phyloP scores from a whole-genome alignment of 2,329 filamentous ascomycete genomes.

The Bipolaris oryzae region DNA sequence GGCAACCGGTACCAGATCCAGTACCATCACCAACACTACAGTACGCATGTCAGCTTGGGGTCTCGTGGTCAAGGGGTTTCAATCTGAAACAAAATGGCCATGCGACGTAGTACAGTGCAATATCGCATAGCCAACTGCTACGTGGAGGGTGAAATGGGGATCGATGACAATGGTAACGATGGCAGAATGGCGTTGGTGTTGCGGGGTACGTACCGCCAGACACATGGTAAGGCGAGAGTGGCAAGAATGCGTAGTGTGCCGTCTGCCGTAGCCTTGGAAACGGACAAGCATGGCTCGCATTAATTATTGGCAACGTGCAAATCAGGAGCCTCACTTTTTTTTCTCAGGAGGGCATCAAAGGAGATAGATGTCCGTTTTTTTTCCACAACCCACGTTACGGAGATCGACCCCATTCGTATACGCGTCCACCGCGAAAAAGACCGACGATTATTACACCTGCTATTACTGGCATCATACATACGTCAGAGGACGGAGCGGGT shows the following conservation, averaged over 20 bases:
- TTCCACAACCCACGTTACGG: neutral
- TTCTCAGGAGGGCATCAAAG: neutral
- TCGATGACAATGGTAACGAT: neutral
- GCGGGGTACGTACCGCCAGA: slow-evolving; percentile 4
- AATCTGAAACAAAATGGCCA: neutral
- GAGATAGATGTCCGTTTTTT: neutral
- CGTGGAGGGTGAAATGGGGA: neutral
- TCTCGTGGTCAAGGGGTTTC: neutral
- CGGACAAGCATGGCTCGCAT: neutral
- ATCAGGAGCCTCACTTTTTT: slow-evolving; percentile 10
- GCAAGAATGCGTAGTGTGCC: neutral
- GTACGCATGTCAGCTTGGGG: neutral
- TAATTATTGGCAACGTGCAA: neutral
- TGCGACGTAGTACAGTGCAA: neutral
- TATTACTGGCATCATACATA: slow-evolving; percentile 1
- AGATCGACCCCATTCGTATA: slow-evolving; percentile 1
- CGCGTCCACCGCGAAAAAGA: slow-evolving; percentile 11
- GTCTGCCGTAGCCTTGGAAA: neutral
- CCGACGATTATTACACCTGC: slow-evolving; percentile 1
- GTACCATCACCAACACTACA: neutral
- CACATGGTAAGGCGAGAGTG: neutral
- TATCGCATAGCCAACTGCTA: neutral
- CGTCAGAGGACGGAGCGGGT: neutral
- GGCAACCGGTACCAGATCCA: neutral
- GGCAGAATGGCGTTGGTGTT: slow-evolving; percentile 7